phyloP scores from a whole-genome alignment of 176 grass and related monocot genomes.

The Musa troglodytarum region DNA sequence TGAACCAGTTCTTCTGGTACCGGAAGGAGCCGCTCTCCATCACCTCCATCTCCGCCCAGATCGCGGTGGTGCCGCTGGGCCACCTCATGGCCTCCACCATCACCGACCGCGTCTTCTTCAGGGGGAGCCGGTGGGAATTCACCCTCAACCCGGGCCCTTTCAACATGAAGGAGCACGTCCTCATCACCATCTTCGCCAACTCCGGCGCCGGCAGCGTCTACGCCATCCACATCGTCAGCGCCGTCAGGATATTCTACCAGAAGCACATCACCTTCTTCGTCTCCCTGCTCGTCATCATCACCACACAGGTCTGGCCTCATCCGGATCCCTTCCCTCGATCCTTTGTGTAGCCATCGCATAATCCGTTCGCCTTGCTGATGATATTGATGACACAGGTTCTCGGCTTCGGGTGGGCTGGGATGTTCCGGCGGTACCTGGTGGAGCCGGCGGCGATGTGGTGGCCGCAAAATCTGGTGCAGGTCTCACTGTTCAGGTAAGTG shows the following conservation, averaged over 20 bases:
- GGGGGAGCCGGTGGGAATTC: not conserved
- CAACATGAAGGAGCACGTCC: not conserved
- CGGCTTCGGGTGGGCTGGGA: conserved; percentile 36
- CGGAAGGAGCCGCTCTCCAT: not conserved
- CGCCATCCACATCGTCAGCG: not conserved
- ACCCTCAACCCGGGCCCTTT: not conserved
- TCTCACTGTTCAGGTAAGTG: conserved; percentile 33
- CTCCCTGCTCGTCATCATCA: not conserved
- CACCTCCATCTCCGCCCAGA: conserved; percentile 1
- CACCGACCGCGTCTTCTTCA: not conserved
- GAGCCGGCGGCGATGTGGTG: conserved; percentile 36
- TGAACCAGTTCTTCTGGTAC: conserved; percentile 2
- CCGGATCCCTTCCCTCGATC: not conserved
- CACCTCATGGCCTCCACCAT: not conserved
- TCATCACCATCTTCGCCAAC: conserved; percentile 2
- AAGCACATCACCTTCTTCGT: not conserved
- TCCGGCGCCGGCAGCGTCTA: conserved; percentile 1
- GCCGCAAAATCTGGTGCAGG: conserved; percentile 34
- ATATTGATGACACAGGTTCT: conserved; percentile 13
- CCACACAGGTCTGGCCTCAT: not conserved
- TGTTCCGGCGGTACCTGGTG: conserved; percentile 33
- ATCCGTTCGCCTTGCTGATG: not conserved
- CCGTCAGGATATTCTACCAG: not conserved
- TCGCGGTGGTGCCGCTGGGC: not conserved
- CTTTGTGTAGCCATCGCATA: not conserved